Conservation (phyloP, 129 eudicot genomes). For the Artemisia annua region DNA sequence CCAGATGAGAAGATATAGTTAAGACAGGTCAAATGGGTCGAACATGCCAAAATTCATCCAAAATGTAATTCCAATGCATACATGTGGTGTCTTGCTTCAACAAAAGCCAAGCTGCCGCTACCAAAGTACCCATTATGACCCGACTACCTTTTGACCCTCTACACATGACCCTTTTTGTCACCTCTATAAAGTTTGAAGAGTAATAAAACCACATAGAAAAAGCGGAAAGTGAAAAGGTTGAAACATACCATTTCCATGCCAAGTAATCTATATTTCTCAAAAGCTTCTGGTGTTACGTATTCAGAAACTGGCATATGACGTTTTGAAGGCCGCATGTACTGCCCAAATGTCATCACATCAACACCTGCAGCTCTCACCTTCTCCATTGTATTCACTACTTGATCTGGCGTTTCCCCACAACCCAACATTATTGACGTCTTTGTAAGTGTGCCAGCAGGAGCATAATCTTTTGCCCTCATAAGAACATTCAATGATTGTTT, state of each 20-base stretch:
- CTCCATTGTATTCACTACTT: slow-evolving; percentile 92
- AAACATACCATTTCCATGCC: slow-evolving; percentile 88
- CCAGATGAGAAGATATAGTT: background rate
- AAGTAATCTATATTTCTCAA: slow-evolving; percentile 77
- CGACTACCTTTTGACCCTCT: too few relatives aligned
- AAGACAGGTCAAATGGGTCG: background rate
- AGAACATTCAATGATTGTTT: slow-evolving; percentile 87
- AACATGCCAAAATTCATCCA: background rate
- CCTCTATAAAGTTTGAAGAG: background rate
- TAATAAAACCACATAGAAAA: background rate
- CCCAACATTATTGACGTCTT: slow-evolving; percentile 97
- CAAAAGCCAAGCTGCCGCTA: background rate
- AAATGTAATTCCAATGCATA: background rate
- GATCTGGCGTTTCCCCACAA: slow-evolving; percentile 99
- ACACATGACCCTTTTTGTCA: background rate
- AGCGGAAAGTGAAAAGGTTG: background rate
- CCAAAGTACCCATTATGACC: background rate
- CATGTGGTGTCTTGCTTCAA: background rate
- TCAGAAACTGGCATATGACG: slow-evolving; percentile 98
- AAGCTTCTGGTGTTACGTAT: slow-evolving; percentile 90
- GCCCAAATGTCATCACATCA: slow-evolving; percentile 96
- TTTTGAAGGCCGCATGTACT: slow-evolving; percentile 96
- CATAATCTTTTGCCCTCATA: slow-evolving; percentile 79
- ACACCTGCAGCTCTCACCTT: slow-evolving; percentile 95
- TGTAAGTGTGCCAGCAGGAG: slow-evolving; percentile 96